phyloP scores from a whole-genome alignment of 495 filamentous ascomycete species.

The Apodospora peruviana region DNA sequence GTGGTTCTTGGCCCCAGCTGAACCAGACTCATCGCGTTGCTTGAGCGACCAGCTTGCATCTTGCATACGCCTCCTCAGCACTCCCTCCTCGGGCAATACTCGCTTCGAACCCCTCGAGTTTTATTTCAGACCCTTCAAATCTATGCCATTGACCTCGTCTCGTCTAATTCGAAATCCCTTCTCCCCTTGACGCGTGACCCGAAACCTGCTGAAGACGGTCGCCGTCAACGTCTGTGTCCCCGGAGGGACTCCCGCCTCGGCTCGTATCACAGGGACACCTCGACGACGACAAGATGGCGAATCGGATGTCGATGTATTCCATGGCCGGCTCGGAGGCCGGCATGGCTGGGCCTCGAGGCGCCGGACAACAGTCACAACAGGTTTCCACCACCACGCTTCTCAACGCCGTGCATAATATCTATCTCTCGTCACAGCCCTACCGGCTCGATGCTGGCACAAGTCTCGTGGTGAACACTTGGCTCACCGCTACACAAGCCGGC shows the following conservation, averaged over 20 bases:
- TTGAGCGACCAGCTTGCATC: conserved; percentile 11
- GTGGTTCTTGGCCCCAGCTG: background rate
- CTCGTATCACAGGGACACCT: conserved; percentile 18
- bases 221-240: conserved; percentile 25
- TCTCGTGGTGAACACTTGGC: conserved; percentile 92
- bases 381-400: conserved; percentile 89
- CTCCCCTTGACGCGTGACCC: conserved; percentile 4
- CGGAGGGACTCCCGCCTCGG: conserved; percentile 15
- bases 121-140: background rate
- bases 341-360: conserved; percentile 49
- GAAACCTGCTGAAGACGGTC: background rate
- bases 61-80: background rate
- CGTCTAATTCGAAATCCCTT: no score
- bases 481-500: conserved; percentile 63
- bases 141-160: background rate
- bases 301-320: conserved; percentile 83
- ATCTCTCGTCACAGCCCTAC: conserved; percentile 75
- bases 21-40: conserved; percentile 8
- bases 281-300: conserved; percentile 55
- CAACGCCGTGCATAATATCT: conserved; percentile 85
- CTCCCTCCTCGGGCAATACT: background rate
- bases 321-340: conserved; percentile 56
- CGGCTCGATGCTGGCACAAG: conserved; percentile 86
- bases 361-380: conserved; percentile 64
- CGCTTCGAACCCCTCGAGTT: conserved; percentile 1